Evolutionary conservation across 192 early-diverging fungal genomes (phyloP).

Genomic region (Rhizophagus sp.): DNA sequence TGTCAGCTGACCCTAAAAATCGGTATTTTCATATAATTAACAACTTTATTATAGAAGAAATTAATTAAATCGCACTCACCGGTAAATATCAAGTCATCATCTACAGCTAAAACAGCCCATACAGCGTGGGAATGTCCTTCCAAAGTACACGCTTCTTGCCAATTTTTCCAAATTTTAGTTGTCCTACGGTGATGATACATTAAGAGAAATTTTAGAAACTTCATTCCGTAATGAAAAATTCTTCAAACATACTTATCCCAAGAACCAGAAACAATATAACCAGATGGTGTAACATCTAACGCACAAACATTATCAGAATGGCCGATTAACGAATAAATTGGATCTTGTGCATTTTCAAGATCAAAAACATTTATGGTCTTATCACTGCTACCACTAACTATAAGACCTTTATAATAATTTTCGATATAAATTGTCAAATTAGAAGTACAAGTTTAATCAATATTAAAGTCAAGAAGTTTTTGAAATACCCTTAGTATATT

Average conservation of each 20-base stretch:
- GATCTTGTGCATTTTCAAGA: slow-evolving; percentile 52
- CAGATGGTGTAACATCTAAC: slow-evolving; percentile 60
- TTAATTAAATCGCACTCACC: slow-evolving; percentile 48
- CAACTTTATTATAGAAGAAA: not conserved
- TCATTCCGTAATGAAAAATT: not conserved
- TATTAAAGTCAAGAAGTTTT: not conserved
- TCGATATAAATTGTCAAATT: not conserved
- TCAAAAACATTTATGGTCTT: slow-evolving; percentile 84
- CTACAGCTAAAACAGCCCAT: slow-evolving; percentile 85
- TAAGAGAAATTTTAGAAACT: not conserved
- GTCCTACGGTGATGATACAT: slow-evolving; percentile 52
- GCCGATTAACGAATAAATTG: slow-evolving; percentile 70
- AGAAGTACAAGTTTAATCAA: not conserved
- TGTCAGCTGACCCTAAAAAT: slow-evolving; percentile 83
- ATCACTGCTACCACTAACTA: slow-evolving; percentile 83
- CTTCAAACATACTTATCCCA: slow-evolving; percentile 84
- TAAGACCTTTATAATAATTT: slow-evolving; percentile 58
- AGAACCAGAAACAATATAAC: slow-evolving; percentile 87
- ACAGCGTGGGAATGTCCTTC: slow-evolving; percentile 82
- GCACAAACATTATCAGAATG: slow-evolving; percentile 90
- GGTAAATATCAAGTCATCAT: slow-evolving; percentile 72
- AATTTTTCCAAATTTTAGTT: slow-evolving; percentile 87
- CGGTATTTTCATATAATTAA: not conserved
- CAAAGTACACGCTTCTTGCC: slow-evolving; percentile 67
- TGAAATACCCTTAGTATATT: slow-evolving; percentile 62